A percentile compares a stretch with the other conserved stretches of the same genome.
phyloP scores from a whole-genome alignment of 345 rosid species.

The Eucalyptus erythrocorys region DNA sequence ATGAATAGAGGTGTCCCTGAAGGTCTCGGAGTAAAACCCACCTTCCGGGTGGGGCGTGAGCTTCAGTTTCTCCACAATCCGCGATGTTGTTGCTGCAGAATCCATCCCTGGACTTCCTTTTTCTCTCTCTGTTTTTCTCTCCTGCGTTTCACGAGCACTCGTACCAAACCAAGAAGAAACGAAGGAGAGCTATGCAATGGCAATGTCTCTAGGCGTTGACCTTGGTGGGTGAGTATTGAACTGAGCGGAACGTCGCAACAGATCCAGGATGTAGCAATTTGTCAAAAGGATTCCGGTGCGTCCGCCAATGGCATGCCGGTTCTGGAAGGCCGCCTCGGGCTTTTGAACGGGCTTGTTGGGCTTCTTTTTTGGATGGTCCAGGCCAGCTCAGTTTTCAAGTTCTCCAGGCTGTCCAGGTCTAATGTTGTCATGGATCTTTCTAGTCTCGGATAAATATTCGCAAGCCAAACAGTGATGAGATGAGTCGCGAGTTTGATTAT shows the following conservation, averaged over 20 bases:
- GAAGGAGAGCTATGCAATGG: neutral
- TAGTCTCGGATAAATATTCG: neutral
- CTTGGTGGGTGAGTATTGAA: neutral
- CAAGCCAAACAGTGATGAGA: neutral
- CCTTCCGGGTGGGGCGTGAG: constrained; percentile 73
- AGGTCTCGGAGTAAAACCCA: constrained; percentile 65
- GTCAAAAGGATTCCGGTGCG: neutral
- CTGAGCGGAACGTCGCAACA: neutral
- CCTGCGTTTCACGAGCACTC: neutral
- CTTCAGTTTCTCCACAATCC: constrained; percentile 40
- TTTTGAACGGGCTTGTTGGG: neutral
- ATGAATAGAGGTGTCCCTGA: constrained; percentile 56
- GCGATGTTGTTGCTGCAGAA: constrained; percentile 28
- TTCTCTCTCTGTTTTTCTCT: neutral
- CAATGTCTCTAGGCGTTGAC: neutral
- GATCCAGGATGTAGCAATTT: neutral
- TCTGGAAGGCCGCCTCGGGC: neutral
- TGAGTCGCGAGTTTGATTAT: neutral
- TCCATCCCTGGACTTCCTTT: neutral
- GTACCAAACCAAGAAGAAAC: neutral
- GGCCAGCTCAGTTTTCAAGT: neutral
- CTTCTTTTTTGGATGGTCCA: neutral
- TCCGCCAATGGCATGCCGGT: neutral
- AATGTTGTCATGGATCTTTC: neutral
- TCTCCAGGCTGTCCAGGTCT: neutral